Percentiles rank a stretch among this genome's conserved stretches.
These are phyloP conservation scores for Penicillium sclerotiorum DNA, from an alignment of 2,329 filamentous ascomycete genomes.

Conservation along the genomic window DNA sequence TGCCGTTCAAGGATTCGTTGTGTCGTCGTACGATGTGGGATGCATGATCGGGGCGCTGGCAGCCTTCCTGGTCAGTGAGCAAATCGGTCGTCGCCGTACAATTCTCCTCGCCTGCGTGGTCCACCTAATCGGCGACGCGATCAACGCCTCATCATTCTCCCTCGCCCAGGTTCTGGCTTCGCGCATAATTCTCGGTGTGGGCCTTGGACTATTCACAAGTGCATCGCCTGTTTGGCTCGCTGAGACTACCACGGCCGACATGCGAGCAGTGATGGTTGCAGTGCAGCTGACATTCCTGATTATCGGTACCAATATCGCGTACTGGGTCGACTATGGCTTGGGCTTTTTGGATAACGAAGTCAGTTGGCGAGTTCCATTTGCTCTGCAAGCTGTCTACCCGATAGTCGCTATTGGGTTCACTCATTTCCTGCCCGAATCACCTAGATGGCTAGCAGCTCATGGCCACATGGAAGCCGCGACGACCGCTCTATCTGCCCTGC, in stretches of 20 bases:
- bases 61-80: background rate
- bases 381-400: background rate
- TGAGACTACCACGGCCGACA: background rate
- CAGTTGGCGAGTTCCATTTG: background rate
- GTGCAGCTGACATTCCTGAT: background rate
- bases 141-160: background rate
- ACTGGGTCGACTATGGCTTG: background rate
- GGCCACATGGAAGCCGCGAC: background rate
- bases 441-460: background rate
- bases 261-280: background rate
- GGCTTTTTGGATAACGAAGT: background rate
- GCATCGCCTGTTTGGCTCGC: background rate
- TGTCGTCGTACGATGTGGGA: background rate
- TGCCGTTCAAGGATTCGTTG: background rate
- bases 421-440: background rate
- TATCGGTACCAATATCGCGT: background rate
- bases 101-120: background rate
- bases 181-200: background rate
- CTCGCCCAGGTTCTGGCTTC: background rate
- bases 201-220: background rate
- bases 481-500: background rate
- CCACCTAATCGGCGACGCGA: background rate
- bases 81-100: background rate
- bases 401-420: background rate
- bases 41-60: background rate